Conservation (phyloP, 495 filamentous ascomycete species). For the Neurospora sp. region DNA sequence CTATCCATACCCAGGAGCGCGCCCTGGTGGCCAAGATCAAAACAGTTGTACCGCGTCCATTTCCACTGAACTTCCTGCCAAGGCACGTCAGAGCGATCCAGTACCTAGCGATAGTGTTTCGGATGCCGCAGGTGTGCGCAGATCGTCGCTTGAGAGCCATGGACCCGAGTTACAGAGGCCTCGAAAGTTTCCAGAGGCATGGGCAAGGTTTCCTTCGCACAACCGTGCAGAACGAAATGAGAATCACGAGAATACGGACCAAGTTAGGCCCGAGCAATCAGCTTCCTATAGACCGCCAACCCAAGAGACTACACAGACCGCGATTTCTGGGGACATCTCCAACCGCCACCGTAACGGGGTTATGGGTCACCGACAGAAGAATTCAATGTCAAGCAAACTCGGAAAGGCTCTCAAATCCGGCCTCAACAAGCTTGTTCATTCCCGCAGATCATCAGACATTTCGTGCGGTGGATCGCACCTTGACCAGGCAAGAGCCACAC, state of each 20-base stretch:
- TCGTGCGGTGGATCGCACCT: conserved; percentile 3
- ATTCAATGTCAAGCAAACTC: conserved; percentile 20
- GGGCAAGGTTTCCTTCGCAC: conserved; percentile 30
- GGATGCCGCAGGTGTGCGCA: neutral
- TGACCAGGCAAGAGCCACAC: conserved; percentile 1
- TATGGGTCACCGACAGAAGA: neutral
- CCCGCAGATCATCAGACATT: conserved; percentile 9
- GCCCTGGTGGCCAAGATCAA: neutral
- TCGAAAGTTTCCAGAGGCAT: conserved; percentile 17
- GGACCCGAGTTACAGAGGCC: neutral
- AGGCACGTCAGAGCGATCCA: neutral
- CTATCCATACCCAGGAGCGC: neutral
- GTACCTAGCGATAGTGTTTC: neutral
- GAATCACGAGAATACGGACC: conserved; percentile 13
- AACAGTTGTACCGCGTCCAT: neutral
- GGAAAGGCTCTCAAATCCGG: conserved; percentile 24
- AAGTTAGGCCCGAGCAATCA: too few relatives aligned
- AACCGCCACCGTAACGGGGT: neutral
- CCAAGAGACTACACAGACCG: neutral
- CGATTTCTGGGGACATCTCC: neutral
- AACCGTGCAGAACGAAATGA: conserved; percentile 25
- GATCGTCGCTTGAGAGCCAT: neutral
- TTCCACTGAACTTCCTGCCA: neutral
- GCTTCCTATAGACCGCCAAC: neutral
- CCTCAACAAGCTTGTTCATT: conserved; percentile 21